Evolutionary conservation across 1,139 yeast species (phyloP), one percentile per base, ranked within the genome.

Genomic region (Yamadazyma atlantica): DNA sequence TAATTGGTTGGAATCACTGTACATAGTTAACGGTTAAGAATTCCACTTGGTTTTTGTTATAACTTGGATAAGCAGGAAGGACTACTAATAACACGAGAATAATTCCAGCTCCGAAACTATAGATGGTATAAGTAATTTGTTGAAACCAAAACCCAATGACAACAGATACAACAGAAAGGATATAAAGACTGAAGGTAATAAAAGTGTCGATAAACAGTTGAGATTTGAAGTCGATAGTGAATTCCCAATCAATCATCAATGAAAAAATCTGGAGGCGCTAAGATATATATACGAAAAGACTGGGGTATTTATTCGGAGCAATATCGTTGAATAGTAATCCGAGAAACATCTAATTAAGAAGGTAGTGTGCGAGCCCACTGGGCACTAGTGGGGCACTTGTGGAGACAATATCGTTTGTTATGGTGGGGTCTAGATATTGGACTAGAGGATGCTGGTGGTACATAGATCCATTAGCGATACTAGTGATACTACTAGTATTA

Each of bases 211-310:
- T 71, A 29, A 55, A 49, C 43, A 61, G 62, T 56, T 82, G 89
- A 43, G 86, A 84, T 49, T 73, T 63, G 50, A 73, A 80, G 58
- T 82, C 87, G 45, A 82, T 78, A 37, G 81, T 74, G 31, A 80
- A 82, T 57, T 79, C 82, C n/a, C 52, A 36, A 41, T 49, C 48
- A 29, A 44, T 18, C 46, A 43, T 42, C n/a, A 4, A 23, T 7
- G 6, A 5, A 26, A 14, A 26, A 26, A 26, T 13, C 5, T 26
- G 30, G 11, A 21, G 19, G 30, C 17, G 21, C 10, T 28, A 28
- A 10, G 3, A 4, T 16, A 16, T 28, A 6, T 28, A 16, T 16
- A 28, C 4, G 7, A 15, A 10, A 28, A 8, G 26, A 23, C 12
- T 10, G 12, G n/a, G 17, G 16, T 11, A 16, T 16, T 9, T 28